These are phyloP conservation scores for Musa schizocarpa DNA, from an alignment of 176 grass and related monocot genomes.

Conservation along the genomic window DNA sequence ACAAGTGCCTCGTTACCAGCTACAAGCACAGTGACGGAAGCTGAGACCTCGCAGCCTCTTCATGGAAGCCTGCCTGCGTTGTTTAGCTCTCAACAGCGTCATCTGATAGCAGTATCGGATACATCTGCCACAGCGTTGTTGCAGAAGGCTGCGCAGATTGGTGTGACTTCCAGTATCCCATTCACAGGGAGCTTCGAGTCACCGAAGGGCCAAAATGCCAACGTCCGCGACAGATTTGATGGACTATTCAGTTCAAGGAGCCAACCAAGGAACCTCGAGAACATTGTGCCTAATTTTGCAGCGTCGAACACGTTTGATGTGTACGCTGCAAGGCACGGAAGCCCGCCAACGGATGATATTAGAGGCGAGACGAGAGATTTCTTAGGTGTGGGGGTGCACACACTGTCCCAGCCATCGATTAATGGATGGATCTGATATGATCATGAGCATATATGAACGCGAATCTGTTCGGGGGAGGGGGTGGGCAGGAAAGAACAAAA, in stretches of 20 bases:
- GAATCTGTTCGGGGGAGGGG: too few species aligned
- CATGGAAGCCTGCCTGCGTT: not conserved
- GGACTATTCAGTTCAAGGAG: not conserved
- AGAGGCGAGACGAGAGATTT: conserved; percentile 9
- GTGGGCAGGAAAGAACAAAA: too few species aligned
- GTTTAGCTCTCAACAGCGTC: not conserved
- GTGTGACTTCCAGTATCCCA: conserved; percentile 2
- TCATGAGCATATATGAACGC: not conserved
- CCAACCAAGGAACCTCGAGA: not conserved
- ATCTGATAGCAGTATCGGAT: not conserved
- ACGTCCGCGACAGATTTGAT: not conserved
- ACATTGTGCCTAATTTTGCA: not conserved
- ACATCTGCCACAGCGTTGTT: conserved; percentile 12
- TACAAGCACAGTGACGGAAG: not conserved
- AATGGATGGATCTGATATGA: not conserved
- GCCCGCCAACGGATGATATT: not conserved
- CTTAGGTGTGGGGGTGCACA: not conserved
- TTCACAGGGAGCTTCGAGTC: not conserved
- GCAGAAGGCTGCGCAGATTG: conserved; percentile 2
- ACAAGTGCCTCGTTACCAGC: not conserved
- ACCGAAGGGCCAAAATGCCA: not conserved
- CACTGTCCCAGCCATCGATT: not conserved
- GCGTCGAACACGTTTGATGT: not conserved
- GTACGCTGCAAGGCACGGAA: not conserved
- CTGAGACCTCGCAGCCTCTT: not conserved